Conservation (phyloP, 2,329 filamentous ascomycete species). For the Penicillium sp. region DNA sequence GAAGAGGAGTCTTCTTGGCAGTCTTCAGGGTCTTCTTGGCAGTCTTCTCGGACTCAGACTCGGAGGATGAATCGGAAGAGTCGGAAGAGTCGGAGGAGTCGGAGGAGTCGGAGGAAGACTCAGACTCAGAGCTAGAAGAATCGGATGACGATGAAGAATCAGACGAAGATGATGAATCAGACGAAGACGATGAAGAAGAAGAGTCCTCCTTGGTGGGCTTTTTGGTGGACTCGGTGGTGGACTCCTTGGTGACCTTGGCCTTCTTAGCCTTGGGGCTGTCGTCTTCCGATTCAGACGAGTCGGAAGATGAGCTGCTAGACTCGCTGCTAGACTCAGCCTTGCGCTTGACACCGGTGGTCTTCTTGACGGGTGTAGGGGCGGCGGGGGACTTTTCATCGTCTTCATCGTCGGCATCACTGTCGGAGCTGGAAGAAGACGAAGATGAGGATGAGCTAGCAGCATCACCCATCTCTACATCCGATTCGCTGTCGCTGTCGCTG, state of each 20-base stretch:
- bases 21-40: constrained; percentile 32
- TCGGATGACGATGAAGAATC: constrained; percentile 33
- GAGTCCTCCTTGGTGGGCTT: constrained; percentile 29
- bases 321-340: constrained; percentile 55
- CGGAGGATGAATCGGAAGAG: constrained; percentile 22
- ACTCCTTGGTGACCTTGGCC: constrained; percentile 42
- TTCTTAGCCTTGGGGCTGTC: constrained; percentile 58
- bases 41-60: constrained; percentile 31
- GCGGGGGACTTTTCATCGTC: constrained; percentile 53
- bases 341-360: constrained; percentile 56
- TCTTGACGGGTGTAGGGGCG: constrained; percentile 34
- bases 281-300: constrained; percentile 49
- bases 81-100: constrained; percentile 12
- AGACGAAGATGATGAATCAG: constrained; percentile 27
- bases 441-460: constrained; percentile 33
- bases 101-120: constrained; percentile 24
- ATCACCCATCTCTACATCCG: constrained; percentile 48
- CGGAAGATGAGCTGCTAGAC: constrained; percentile 44
- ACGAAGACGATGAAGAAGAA: constrained; percentile 35
- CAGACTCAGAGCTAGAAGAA: constrained; percentile 25
- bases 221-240: constrained; percentile 22
- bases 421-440: constrained; percentile 43
- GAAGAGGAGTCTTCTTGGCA: constrained; percentile 40
- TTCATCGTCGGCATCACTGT: constrained; percentile 56
- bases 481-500: constrained; percentile 34